Evolutionary conservation across 1,139 yeast genomes (phyloP).

Genomic region (Yamadazyma songkhlaensis): DNA sequence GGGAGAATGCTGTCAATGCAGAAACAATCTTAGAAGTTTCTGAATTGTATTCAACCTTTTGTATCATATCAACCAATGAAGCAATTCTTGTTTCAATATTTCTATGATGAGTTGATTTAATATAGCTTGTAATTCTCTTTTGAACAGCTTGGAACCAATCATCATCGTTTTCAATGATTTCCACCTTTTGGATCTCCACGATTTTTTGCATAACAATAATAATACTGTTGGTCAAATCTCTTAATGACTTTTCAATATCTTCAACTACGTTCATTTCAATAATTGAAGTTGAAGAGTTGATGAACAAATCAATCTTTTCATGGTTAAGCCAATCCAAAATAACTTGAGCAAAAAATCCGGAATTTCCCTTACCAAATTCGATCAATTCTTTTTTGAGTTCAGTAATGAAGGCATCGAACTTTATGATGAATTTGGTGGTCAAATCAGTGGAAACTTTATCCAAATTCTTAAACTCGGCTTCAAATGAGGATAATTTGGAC

Average conservation of each 20-base stretch:
- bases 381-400: slow-evolving; percentile 2
- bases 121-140: slow-evolving; percentile 34
- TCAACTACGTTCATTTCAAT: slow-evolving; percentile 22
- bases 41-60: slow-evolving; percentile 31
- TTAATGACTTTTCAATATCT: slow-evolving; percentile 45
- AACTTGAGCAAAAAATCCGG: slow-evolving; percentile 47
- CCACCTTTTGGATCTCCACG: slow-evolving; percentile 30
- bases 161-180: slow-evolving; percentile 50
- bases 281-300: slow-evolving; percentile 25
- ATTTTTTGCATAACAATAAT: slow-evolving; percentile 66
- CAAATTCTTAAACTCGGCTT: slow-evolving; percentile 8
- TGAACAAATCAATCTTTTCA: slow-evolving; percentile 16
- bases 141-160: slow-evolving; percentile 62
- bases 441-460: slow-evolving; percentile 16
- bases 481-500: slow-evolving; percentile 16
- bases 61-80: slow-evolving; percentile 16
- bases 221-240: slow-evolving; percentile 58
- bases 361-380: slow-evolving; percentile 27
- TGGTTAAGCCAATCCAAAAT: slow-evolving; percentile 37
- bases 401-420: slow-evolving; percentile 7
- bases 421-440: slow-evolving; percentile 10
- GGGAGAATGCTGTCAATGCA: slow-evolving; percentile 50
- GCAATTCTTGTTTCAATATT: slow-evolving; percentile 25
- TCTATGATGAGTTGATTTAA: slow-evolving; percentile 26
- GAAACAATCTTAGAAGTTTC: slow-evolving; percentile 34